These are phyloP conservation scores for Ilyonectria sp. DNA, from an alignment of 2,329 filamentous ascomycete species.

Conservation along the genomic window DNA sequence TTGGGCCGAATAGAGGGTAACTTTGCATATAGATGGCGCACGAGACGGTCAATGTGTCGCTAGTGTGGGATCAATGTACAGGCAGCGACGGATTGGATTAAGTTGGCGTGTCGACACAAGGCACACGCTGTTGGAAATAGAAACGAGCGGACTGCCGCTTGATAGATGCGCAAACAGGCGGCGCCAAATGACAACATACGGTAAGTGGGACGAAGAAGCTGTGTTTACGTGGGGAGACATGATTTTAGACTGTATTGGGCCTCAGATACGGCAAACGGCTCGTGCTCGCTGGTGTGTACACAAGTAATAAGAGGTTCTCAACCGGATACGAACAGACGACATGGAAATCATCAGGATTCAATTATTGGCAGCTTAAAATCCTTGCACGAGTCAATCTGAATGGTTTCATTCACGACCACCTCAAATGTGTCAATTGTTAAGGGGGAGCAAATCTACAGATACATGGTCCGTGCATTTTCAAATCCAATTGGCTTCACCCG, in stretches of 20 bases:
- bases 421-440: background rate
- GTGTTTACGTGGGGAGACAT: slow-evolving; percentile 32
- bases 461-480: slow-evolving; percentile 34
- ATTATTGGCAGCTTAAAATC: background rate
- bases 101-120: slow-evolving; percentile 3
- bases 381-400: background rate
- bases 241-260: slow-evolving; percentile 41
- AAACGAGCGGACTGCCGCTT: slow-evolving; percentile 10
- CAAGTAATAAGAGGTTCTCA: slow-evolving; percentile 34
- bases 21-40: slow-evolving; percentile 59
- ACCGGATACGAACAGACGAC: slow-evolving; percentile 15
- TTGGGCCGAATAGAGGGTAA: slow-evolving; percentile 44
- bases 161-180: slow-evolving; percentile 20
- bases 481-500: background rate
- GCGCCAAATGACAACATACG: slow-evolving; percentile 32
- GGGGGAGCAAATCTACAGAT: background rate
- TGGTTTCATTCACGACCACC: background rate
- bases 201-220: slow-evolving; percentile 23
- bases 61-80: slow-evolving; percentile 34
- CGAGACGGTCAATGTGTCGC: slow-evolving; percentile 35
- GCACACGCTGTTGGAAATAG: slow-evolving; percentile 10
- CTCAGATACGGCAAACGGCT: slow-evolving; percentile 35
- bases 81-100: slow-evolving; percentile 14
- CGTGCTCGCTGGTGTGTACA: slow-evolving; percentile 32
- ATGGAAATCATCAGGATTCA: background rate